Evolutionary conservation across 1,139 yeast species (phyloP).

Genomic region (Debaryomyces robertsiae): DNA sequence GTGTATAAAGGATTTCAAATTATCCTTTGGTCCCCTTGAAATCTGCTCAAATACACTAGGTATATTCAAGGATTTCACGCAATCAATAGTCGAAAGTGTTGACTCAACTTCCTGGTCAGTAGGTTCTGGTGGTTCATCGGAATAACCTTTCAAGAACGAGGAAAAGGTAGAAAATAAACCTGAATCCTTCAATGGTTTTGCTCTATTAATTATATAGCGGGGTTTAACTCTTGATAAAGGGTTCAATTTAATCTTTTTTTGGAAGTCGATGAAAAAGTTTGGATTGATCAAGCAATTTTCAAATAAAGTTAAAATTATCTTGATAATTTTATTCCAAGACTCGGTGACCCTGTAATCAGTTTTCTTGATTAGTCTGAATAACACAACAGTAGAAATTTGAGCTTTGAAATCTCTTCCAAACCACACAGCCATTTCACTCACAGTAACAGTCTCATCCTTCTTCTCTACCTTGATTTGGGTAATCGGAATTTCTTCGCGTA

Average conservation of each 20-base stretch:
- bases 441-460: constrained; percentile 61
- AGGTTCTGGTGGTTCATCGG: constrained; percentile 89
- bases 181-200: constrained; percentile 62
- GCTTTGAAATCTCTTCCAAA: constrained; percentile 92
- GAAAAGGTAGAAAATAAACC: constrained; percentile 89
- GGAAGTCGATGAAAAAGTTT: constrained; percentile 66
- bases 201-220: constrained; percentile 61
- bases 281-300: constrained; percentile 74
- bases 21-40: constrained; percentile 32
- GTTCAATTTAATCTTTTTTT: constrained; percentile 52
- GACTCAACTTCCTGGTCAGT: constrained; percentile 89
- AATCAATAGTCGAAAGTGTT: constrained; percentile 79
- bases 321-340: constrained; percentile 65
- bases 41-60: constrained; percentile 51
- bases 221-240: constrained; percentile 66
- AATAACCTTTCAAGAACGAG: constrained; percentile 83
- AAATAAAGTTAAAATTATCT: constrained; percentile 64
- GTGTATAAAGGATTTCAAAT: constrained; percentile 23
- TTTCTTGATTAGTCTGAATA: constrained; percentile 73
- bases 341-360: constrained; percentile 50
- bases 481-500: constrained; percentile 49
- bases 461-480: constrained; percentile 52
- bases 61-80: constrained; percentile 69
- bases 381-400: constrained; percentile 82
- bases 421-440: constrained; percentile 78